Evolutionary conservation across 2,329 filamentous ascomycete species (phyloP).

Genomic region (Colletotrichum abscissum): DNA sequence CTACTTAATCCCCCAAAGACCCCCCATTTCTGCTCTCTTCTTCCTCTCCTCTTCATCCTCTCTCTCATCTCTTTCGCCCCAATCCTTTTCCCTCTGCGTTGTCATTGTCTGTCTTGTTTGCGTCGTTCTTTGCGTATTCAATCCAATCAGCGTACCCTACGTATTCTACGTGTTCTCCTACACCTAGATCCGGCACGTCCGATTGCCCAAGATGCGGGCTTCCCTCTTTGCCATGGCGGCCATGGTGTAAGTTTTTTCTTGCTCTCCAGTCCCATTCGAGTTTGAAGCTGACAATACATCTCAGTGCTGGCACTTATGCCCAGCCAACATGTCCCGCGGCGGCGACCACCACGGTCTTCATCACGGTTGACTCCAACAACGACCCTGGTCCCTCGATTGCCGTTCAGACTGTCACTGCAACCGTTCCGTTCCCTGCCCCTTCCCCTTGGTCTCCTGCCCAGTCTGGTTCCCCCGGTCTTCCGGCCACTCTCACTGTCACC

Average conservation of each 20-base stretch:
- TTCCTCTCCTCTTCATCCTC: neutral
- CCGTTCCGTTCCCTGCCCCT: slow-evolving; percentile 22
- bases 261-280: neutral
- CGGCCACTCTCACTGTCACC: slow-evolving; percentile 35
- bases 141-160: slow-evolving; percentile 24
- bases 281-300: slow-evolving; percentile 28
- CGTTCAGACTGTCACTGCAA: slow-evolving; percentile 28
- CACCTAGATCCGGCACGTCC: slow-evolving; percentile 36
- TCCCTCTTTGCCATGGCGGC: slow-evolving; percentile 50
- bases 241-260: slow-evolving; percentile 45
- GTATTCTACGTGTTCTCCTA: slow-evolving; percentile 1
- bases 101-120: slow-evolving; percentile 22
- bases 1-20: neutral
- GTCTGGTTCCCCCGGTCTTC: slow-evolving; percentile 29
- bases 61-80: slow-evolving; percentile 14
- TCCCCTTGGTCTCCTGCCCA: slow-evolving; percentile 23
- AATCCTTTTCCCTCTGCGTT: slow-evolving; percentile 26
- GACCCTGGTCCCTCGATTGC: slow-evolving; percentile 31
- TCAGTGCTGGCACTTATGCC: slow-evolving; percentile 34
- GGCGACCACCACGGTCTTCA: slow-evolving; percentile 57
- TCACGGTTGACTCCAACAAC: slow-evolving; percentile 55
- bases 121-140: slow-evolving; percentile 29
- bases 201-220: slow-evolving; percentile 50
- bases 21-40: neutral
- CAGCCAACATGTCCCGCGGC: slow-evolving; percentile 48